A percentile compares a stretch with the other conserved stretches of the same genome.
These are phyloP conservation scores for Pisolithus marmoratus DNA, from an alignment of 768 basidiomycete species.

Conservation along the genomic window DNA sequence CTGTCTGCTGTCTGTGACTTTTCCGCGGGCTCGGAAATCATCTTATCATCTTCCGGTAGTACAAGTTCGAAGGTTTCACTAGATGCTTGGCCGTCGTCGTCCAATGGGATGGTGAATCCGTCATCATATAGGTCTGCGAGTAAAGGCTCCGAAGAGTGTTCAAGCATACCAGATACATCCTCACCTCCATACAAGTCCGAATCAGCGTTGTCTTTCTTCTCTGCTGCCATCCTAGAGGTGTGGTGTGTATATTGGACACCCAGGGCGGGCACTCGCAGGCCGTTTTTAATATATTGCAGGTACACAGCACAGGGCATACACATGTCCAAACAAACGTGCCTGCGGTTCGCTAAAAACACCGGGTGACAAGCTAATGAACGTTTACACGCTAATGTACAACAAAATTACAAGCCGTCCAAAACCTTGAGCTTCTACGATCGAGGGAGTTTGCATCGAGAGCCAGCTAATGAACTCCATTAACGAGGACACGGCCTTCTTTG, in stretches of 20 bases:
- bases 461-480: constrained; percentile 44
- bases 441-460: constrained; percentile 6
- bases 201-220: constrained; percentile 28
- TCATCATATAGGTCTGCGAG: constrained; percentile 50
- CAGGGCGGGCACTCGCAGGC: no score
- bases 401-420: constrained; percentile 1
- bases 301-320: no score
- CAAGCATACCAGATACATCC: constrained; percentile 4
- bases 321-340: no score
- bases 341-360: no score
- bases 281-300: no score
- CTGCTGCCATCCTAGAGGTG: constrained; percentile 13
- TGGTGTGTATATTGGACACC: no score
- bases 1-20: constrained; percentile 7
- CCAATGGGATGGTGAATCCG: constrained; percentile 31
- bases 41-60: constrained; percentile 6
- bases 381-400: constrained; percentile 8
- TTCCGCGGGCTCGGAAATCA: constrained; percentile 6
- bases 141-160: neutral
- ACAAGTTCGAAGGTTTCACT: constrained; percentile 21
- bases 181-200: constrained; percentile 45
- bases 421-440: constrained; percentile 1
- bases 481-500: constrained; percentile 34
- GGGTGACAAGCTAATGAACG: neutral
- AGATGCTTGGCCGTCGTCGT: constrained; percentile 26